phyloP scores from a whole-genome alignment of 176 grass and related monocot species.

The Hordeum marinum region DNA sequence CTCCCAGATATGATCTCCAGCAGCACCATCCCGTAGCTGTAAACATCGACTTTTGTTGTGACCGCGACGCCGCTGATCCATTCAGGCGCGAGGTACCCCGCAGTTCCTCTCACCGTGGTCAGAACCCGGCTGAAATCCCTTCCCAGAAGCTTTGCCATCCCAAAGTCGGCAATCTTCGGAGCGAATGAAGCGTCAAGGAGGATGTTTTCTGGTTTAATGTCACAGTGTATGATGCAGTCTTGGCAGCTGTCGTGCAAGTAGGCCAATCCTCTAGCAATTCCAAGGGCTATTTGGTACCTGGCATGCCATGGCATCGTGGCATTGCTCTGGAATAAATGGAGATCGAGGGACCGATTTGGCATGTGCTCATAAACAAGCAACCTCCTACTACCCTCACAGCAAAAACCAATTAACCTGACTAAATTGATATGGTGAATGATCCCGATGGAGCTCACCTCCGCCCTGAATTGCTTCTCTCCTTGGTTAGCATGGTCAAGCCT shows the following conservation, averaged over 20 bases:
- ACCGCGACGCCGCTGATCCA: slow-evolving; percentile 20
- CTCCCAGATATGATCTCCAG: slow-evolving; percentile 33
- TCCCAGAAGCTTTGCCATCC: slow-evolving; percentile 26
- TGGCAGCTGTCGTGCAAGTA: slow-evolving; percentile 57
- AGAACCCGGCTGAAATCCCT: slow-evolving; percentile 28
- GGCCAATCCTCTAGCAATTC: slow-evolving; percentile 45
- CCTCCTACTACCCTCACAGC: slow-evolving; percentile 22
- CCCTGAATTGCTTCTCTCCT: slow-evolving; percentile 48
- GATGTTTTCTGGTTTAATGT: slow-evolving; percentile 34
- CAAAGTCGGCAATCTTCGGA: slow-evolving; percentile 34
- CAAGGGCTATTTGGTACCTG: slow-evolving; percentile 44
- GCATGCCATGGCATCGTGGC: slow-evolving; percentile 15
- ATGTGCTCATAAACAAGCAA: slow-evolving; percentile 62
- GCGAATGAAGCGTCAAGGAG: slow-evolving; percentile 15
- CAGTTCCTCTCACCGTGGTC: slow-evolving; percentile 18
- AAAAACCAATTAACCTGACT: slow-evolving; percentile 45
- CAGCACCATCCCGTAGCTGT: slow-evolving; percentile 35
- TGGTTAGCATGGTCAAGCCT: slow-evolving; percentile 32
- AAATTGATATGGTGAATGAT: slow-evolving; percentile 47
- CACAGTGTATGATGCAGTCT: slow-evolving; percentile 34
- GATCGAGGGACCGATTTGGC: slow-evolving; percentile 44
- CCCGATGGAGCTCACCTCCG: slow-evolving; percentile 16
- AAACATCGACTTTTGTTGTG: slow-evolving; percentile 31
- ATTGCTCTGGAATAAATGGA: slow-evolving; percentile 31
- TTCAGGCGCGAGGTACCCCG: slow-evolving; percentile 36